Evolutionary conservation across 345 rosid genomes (phyloP), one percentile per base, ranked within the genome.

Genomic region (Aethionema arabicum): DNA sequence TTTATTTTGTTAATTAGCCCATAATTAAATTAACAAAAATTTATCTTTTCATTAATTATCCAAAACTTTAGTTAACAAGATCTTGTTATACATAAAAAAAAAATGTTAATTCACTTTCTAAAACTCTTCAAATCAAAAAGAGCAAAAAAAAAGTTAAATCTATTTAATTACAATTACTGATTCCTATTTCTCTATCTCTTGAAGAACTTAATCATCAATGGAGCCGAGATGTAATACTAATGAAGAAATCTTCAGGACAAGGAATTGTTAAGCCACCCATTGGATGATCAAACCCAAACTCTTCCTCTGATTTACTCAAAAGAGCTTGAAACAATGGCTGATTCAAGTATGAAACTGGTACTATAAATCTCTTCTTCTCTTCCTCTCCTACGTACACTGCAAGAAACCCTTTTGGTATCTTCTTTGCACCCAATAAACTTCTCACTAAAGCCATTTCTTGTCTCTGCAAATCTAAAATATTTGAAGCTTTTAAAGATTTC

Each of bases 321-420:
- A 21, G 27, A 21, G 27, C 27, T 21, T 21, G 27, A 21, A 21
- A 21, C 27, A 21, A 21, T 21, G 40, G 11, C 40, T 37, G 40
- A 37, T 37, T 37, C 40, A 37, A 68, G 10, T 37, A 37, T 6
- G 40, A 1, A 4, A 37, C 40, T 37, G 40, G 40, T 10, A 37
- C 40, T 6, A 37, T 10, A 37, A 1, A 37, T 37, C 40, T 37
- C 40, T 37, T 37, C 40, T 37, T 37, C 40, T 37, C 40, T 6
- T 10, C 11, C 8, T 76, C 88, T 30, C 83, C 82, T 31, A 78
- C 81, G 44, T 78, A 78, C 5, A 76, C 77, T 11, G 65, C 77
- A 32, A 74, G 27, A 54, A 61, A 59, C 6, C 78, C 79, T 32
- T 68, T 79, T 0, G 65, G 40, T 6, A 37, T 37, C 40, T 37